These are phyloP conservation scores for Lasiodiplodia gonubiensis DNA, from an alignment of 2,329 filamentous ascomycete genomes.

Conservation along the genomic window DNA sequence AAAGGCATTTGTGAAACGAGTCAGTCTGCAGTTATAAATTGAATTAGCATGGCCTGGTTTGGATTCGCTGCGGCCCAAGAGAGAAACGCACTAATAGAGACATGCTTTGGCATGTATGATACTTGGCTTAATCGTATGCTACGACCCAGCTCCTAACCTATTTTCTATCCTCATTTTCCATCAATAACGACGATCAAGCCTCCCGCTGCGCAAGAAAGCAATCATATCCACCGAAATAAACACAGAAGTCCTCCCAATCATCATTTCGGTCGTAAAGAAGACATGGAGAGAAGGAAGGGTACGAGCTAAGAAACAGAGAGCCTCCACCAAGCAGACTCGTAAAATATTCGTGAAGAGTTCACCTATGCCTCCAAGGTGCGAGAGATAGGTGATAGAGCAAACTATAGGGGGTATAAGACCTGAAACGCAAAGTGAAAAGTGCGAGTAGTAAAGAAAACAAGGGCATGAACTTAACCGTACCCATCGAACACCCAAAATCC, in stretches of 20 bases:
- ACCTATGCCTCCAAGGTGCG: not conserved
- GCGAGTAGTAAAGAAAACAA: not conserved
- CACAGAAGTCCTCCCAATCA: not conserved
- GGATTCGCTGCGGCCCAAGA: not conserved
- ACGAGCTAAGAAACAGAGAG: not conserved
- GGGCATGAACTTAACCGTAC: not conserved
- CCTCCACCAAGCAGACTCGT: slow-evolving; percentile 8
- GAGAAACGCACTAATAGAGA: not conserved
- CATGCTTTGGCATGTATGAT: not conserved
- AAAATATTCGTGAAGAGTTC: not conserved
- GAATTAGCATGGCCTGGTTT: not conserved
- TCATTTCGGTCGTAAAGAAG: not conserved
- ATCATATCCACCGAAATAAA: not conserved
- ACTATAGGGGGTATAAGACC: slow-evolving; percentile 24
- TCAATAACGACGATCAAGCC: not conserved
- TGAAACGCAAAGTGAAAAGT: slow-evolving; percentile 2
- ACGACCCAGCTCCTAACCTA: not conserved
- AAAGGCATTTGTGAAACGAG: not conserved
- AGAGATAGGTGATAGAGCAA: slow-evolving; percentile 7
- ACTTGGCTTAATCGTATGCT: not conserved
- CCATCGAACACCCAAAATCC: not conserved
- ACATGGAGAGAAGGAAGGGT: not conserved
- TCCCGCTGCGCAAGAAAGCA: not conserved
- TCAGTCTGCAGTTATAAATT: not conserved
- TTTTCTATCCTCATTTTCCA: not conserved